Base-by-base conservation (phyloP, 805 yeast genomes). In the Kodamaea leandrae region DNA sequence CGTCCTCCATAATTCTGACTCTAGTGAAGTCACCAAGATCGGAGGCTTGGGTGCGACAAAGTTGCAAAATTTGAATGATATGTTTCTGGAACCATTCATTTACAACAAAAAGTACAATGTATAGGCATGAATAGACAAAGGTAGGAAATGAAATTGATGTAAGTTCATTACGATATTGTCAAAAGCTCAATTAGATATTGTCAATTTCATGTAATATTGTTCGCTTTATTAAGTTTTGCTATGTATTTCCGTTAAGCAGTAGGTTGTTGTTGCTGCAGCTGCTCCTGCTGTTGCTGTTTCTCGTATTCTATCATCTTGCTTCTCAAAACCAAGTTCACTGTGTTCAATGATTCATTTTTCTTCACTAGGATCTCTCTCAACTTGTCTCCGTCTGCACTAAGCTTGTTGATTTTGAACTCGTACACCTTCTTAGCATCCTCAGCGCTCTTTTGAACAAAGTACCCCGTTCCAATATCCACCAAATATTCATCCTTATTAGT, bases 381-480 rank as follows among this genome's bases (percentile, higher is more conserved):
- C 54, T 88, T 88, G 13, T 73, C 74, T 4, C 86, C 73, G 60
- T 93, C 96, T 46, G 74, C 75, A 44, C 72, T 78, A 53, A 91
- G 66, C 48, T 91, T 90, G 18, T 66, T 66, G 43, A 89, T 78
- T 61, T 93, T 88, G 42, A 69, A 73, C 44, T 82, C 76, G 60
- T 87, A 91, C 54, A 88, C 91, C 41, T 60, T 62, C 46, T 77
- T 68, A 1, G 96, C 83, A 35, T 85, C 88, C 6, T 67, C 66
- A 0, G 78, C 77, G 36, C 62, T 62, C 63, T 93, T 93, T 57
- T 88, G 96, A 13, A 89, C 90, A 58, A 77, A 93, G 59, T 93
- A 93, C 2, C 98, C 98, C 0, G 99, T 93, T 25, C 99, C 99
- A 18, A 93, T 82, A 58, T 93, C 99, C 7, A 93, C 96, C 58